phyloP scores from a whole-genome alignment of 139 green algal species.

The Diplosphaera chodatii region DNA sequence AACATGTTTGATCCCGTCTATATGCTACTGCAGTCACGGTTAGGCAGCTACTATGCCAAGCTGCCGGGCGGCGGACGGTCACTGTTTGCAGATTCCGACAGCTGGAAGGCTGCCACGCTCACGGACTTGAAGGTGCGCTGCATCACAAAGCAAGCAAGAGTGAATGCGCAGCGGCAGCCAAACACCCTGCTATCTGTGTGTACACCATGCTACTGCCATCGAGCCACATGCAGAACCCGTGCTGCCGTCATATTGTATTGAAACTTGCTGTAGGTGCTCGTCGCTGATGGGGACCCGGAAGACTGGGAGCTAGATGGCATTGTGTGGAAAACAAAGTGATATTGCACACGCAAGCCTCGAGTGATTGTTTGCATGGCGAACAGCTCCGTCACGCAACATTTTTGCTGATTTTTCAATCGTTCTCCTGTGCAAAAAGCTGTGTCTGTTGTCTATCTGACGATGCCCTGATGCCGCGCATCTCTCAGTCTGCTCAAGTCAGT shows the following conservation, averaged over 20 bases:
- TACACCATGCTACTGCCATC: not conserved
- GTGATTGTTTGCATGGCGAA: too few species aligned
- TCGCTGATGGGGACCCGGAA: constrained; percentile 21
- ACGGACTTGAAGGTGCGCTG: constrained; percentile 30
- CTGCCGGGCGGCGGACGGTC: constrained; percentile 35
- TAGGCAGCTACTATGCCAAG: constrained; percentile 60
- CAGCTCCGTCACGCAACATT: too few species aligned
- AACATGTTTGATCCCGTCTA: not conserved
- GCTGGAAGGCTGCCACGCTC: constrained; percentile 28
- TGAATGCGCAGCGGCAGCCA: not conserved
- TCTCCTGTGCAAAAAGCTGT: too few species aligned
- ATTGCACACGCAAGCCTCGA: too few species aligned
- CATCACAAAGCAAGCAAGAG: not conserved
- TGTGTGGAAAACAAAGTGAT: constrained; percentile 29
- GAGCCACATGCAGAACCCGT: not conserved
- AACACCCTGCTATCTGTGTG: not conserved
- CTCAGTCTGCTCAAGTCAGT: too few species aligned
- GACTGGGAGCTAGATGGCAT: constrained; percentile 37
- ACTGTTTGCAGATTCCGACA: constrained; percentile 47
- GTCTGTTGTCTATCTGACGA: too few species aligned
- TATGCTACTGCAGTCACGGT: constrained; percentile 17
- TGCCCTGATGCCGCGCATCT: too few species aligned
- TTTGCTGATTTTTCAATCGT: too few species aligned
- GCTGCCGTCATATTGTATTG: not conserved
- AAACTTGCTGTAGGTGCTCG: constrained; percentile 16